phyloP scores from a whole-genome alignment of 2,329 filamentous ascomycete genomes.

The Colletotrichum echinochloae region DNA sequence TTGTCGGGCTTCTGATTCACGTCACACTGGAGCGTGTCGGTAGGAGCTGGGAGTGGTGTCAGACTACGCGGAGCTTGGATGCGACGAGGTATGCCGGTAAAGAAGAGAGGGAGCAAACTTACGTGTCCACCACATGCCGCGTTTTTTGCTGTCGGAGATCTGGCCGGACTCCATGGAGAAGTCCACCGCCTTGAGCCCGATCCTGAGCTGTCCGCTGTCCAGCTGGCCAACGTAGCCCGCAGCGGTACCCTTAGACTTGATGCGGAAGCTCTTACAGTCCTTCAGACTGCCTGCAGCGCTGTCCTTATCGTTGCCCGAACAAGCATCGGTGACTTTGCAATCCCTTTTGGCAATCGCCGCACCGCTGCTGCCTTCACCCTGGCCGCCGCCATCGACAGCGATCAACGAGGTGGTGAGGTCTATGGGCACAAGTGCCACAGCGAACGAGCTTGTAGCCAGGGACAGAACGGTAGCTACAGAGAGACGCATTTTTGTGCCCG shows the following conservation, averaged over 20 bases:
- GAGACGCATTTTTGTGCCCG: slow-evolving; percentile 24
- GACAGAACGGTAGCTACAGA: slow-evolving; percentile 32
- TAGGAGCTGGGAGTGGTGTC: slow-evolving; percentile 55
- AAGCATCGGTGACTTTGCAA: not conserved
- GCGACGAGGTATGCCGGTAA: not conserved
- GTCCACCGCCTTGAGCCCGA: slow-evolving; percentile 57
- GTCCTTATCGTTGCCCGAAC: not conserved
- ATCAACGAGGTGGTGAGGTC: not conserved
- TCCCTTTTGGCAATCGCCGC: not conserved
- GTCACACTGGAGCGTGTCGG: slow-evolving; percentile 73
- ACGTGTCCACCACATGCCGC: slow-evolving; percentile 74
- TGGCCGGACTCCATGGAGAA: slow-evolving; percentile 60
- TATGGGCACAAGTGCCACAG: slow-evolving; percentile 16
- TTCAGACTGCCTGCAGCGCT: slow-evolving; percentile 3
- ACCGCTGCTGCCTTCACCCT: not conserved
- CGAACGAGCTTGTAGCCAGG: slow-evolving; percentile 32
- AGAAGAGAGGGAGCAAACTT: slow-evolving; percentile 44
- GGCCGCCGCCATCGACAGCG: not conserved
- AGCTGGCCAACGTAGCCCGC: slow-evolving; percentile 71
- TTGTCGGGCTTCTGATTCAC: slow-evolving; percentile 59
- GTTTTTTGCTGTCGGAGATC: slow-evolving; percentile 66
- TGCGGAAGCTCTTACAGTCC: slow-evolving; percentile 58
- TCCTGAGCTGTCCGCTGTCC: slow-evolving; percentile 70
- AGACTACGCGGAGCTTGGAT: not conserved
- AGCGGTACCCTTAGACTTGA: slow-evolving; percentile 61